Conservation (phyloP, 306 rosid genomes). For the Rosa lucieae region DNA sequence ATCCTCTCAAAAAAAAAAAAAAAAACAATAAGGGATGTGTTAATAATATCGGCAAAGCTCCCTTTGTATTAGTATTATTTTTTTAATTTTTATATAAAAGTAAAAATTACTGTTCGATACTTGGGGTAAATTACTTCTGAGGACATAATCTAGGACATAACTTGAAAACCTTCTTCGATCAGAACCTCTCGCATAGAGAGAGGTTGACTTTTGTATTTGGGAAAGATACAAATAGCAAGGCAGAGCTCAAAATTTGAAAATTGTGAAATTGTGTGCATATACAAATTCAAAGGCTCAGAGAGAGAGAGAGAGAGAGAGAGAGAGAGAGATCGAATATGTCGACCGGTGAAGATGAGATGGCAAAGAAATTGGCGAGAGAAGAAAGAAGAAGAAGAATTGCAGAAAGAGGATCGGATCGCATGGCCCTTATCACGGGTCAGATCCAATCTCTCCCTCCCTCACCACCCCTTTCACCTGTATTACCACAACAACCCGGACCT, state of each 20-base stretch:
- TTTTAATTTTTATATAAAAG: too few species aligned
- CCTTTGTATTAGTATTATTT: too few species aligned
- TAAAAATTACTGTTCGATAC: too few species aligned
- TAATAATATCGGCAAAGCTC: too few species aligned
- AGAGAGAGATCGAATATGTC: neutral
- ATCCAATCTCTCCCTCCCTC: conserved; percentile 39
- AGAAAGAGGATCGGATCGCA: conserved; percentile 62
- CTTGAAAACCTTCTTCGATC: neutral
- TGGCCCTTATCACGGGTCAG: conserved; percentile 65
- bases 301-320: neutral
- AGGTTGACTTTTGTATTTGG: neutral
- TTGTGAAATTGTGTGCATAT: neutral
- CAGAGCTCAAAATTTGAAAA: neutral
- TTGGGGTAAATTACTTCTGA: too few species aligned
- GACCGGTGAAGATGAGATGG: conserved; percentile 33
- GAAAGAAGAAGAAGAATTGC: conserved; percentile 57
- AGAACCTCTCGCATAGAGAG: neutral
- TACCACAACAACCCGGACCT: conserved; percentile 7
- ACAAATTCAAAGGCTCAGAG: neutral
- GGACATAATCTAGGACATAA: too few species aligned
- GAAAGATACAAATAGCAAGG: neutral
- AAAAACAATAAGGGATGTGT: too few species aligned
- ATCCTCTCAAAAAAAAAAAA: too few species aligned
- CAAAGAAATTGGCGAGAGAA: conserved; percentile 34
- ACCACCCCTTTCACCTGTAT: conserved; percentile 32